phyloP scores from a whole-genome alignment of 2,329 filamentous ascomycete genomes.

The Pyrenochaeta sp. region DNA sequence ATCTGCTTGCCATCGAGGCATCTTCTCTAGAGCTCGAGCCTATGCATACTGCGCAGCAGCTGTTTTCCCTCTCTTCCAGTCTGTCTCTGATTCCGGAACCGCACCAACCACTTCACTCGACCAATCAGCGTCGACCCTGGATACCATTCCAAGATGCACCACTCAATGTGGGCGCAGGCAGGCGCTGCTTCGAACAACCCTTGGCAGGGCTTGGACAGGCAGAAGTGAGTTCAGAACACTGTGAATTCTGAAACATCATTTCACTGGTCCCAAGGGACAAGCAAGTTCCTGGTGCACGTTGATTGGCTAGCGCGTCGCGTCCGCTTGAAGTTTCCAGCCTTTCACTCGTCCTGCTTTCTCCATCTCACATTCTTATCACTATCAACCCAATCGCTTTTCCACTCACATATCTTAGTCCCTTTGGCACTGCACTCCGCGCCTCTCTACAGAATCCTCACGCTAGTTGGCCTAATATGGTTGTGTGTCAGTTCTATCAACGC shows the following conservation, averaged over 20 bases:
- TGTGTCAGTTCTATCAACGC: slow-evolving; percentile 71
- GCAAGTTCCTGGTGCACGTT: slow-evolving; percentile 13
- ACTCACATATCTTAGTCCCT: slow-evolving; percentile 19
- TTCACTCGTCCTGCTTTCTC: slow-evolving; percentile 14
- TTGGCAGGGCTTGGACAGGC: slow-evolving; percentile 13
- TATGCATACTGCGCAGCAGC: too few species aligned
- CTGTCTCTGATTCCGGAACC: too few species aligned
- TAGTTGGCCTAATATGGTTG: slow-evolving; percentile 40
- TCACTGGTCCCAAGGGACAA: slow-evolving; percentile 6
- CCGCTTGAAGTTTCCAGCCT: slow-evolving; percentile 20
- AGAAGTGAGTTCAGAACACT: slow-evolving; percentile 27
- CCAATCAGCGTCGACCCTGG: slow-evolving; percentile 9
- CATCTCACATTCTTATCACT: slow-evolving; percentile 7
- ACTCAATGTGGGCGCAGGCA: slow-evolving; percentile 24
- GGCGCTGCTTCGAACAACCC: background rate
- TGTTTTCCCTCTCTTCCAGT: too few species aligned
- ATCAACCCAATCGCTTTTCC: slow-evolving; percentile 7
- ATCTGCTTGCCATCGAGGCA: background rate
- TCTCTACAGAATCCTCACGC: background rate
- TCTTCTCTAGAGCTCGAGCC: too few species aligned
- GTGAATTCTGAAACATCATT: slow-evolving; percentile 10
- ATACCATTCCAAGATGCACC: slow-evolving; percentile 18
- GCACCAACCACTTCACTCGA: slow-evolving; percentile 10
- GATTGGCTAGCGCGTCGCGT: slow-evolving; percentile 33
- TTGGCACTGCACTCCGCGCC: slow-evolving; percentile 3